These are phyloP conservation scores for Penicillium taxi DNA, from an alignment of 495 filamentous ascomycete species.

Conservation along the genomic window DNA sequence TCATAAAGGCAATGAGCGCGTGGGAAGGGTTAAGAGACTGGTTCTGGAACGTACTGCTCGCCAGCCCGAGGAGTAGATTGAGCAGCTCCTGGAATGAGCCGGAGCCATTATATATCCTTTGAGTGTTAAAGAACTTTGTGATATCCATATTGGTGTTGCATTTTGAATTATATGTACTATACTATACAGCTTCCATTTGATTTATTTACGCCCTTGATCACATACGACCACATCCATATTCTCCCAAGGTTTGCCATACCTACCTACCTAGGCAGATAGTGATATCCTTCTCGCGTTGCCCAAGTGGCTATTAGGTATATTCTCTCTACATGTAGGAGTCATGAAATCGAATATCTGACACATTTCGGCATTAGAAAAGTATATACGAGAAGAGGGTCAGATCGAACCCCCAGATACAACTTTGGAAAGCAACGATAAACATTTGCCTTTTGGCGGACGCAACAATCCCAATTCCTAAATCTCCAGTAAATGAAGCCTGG, in stretches of 20 bases:
- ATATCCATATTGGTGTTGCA: conserved; percentile 13
- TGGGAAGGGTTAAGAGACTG: conserved; percentile 23
- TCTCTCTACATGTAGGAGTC: neutral
- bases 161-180: conserved; percentile 18
- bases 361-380: conserved; percentile 13
- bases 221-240: no score
- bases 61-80: neutral
- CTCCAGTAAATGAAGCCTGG: conserved; percentile 19
- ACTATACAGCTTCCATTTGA: conserved; percentile 10
- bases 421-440: conserved; percentile 4
- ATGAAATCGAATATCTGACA: neutral
- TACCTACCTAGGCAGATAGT: no score
- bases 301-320: neutral
- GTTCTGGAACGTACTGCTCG: conserved; percentile 11
- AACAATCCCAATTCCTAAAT: conserved; percentile 8
- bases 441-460: conserved; percentile 2
- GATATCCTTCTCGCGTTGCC: neutral
- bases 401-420: conserved; percentile 4
- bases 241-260: no score
- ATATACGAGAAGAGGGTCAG: conserved; percentile 15
- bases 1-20: conserved; percentile 14
- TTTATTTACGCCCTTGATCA: neutral
- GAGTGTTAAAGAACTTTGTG: conserved; percentile 6
- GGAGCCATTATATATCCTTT: conserved; percentile 1
- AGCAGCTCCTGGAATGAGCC: neutral